Base-by-base conservation (phyloP, 257 asterid species). In the Marsdenia floribunda region DNA sequence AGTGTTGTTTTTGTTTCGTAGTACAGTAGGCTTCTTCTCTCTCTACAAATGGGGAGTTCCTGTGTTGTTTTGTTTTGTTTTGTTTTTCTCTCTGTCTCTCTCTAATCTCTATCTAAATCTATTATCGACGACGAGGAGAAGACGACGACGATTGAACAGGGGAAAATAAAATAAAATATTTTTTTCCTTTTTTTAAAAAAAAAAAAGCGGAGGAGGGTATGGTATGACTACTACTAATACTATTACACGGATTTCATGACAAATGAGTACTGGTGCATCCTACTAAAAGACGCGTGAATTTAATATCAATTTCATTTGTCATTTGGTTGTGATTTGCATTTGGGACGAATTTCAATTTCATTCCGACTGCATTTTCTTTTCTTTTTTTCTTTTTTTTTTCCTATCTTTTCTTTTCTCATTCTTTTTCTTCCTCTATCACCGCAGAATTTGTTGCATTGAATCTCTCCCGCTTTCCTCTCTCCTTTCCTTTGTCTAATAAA, bases 321-420 rank as follows among this genome's bases (percentile, higher is more conserved):
- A 90, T 86, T 86, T 83, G 75, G 60, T 29, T 54, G 76, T 80
- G 65, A 81, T 85, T 83, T 81, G 81, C 69, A 85, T 87, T 85
- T 83, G 66, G 76, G 54, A 71, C 47, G 82, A 70, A 87, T 90
- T 90, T 93, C 87, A 73, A 88, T 89, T 91, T 86, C 93, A 93
- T 93, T 93, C 92, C 97, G 97, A 88, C 91, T 83, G 70, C 86
- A 83, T 88, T 85, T 88, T 74, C 67, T 7, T 11, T 1, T 3
- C 19, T 5, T 42, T 5, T 42, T 40, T 40, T 40, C 7, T 40
- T 40, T 42, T 42, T n/a, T n/a, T n/a, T n/a, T n/a, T n/a, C n/a
- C n/a, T n/a, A n/a, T n/a, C n/a, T n/a, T n/a, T 42, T 42, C 9
- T 42, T 42, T 42, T 42, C 53, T 47, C 35, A 37, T 73, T 75